Base-by-base conservation (phyloP, 345 rosid species). In the Barbarea vulgaris region DNA sequence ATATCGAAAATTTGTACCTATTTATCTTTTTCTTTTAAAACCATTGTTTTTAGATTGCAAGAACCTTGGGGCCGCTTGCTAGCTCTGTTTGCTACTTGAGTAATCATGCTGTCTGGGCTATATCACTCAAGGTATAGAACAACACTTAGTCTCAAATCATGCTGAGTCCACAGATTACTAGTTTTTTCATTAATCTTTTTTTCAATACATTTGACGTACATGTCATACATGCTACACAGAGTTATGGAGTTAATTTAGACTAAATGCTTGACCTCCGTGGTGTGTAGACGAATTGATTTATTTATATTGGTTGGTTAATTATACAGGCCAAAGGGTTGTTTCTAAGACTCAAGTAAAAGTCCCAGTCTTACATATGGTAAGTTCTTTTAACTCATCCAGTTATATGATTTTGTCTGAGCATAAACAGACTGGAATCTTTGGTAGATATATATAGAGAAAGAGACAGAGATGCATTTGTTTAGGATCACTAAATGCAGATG, bases 31-130 rank as follows among this genome's bases (percentile, higher is more conserved):
- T 62, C 21, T 37, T 36, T 31, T 1, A 72, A 56, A 74, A 47
- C 64, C 50, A 6, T 34, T 64, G 73, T 67, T 77, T 34, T 58
- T 84, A 92, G 96, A 83, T 88, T 73, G 93, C 79, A 73, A 82
- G 83, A 58, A 69, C 33, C 47, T 82, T 92, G 72, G 93, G 96
- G 73, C 81, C 92, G 27, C 36, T 85, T 69, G 89, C 89, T 76
- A 86, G 96, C 57, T 88, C 94, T 30, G 64, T 85, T 24, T 79
- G 81, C 81, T 87, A 69, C 81, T 67, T 88, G 83, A 73, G 77
- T 59, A 76, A 79, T 73, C 91, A 87, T 41, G 80, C 82, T 34
- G 65, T 65, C 34, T 55, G 85, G 88, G 83, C 74, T 33, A 76
- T 41, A 13, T 41, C 80, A 75, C 76, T 86, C 24, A 68, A 88